Percentiles rank a stretch among this genome's conserved stretches.
phyloP scores from a whole-genome alignment of 768 basidiomycete genomes.

The Mycena sanguinolenta region DNA sequence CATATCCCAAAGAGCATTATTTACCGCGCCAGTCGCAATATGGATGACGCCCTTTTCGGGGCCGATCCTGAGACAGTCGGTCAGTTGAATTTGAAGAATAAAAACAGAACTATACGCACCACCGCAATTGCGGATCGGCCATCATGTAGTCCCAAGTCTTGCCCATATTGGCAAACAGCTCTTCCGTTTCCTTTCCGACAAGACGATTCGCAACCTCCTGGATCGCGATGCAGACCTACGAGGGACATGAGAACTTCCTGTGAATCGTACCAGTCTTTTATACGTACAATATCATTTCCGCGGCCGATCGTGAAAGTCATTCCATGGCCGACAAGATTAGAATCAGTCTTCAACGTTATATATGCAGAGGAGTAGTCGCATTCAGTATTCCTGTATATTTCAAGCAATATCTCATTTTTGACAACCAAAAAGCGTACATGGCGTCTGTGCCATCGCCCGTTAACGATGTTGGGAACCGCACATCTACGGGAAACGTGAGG shows the following conservation, averaged over 20 bases:
- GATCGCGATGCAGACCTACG: conserved; percentile 86
- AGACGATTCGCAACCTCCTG: conserved; percentile 84
- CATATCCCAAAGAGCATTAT: conserved; percentile 97
- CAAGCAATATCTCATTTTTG: not conserved
- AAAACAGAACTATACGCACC: conserved; percentile 61
- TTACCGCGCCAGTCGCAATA: conserved; percentile 88
- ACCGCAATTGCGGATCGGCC: conserved; percentile 91
- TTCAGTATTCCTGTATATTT: conserved; percentile 83
- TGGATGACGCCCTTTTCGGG: conserved; percentile 97
- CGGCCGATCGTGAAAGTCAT: conserved; percentile 97
- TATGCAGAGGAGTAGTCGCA: conserved; percentile 98
- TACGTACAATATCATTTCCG: conserved; percentile 89
- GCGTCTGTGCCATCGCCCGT: conserved; percentile 95
- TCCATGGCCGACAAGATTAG: conserved; percentile 86
- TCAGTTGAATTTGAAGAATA: not conserved
- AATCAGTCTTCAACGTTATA: conserved; percentile 81
- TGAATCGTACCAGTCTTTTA: not conserved
- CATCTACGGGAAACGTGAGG: conserved; percentile 62
- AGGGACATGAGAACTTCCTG: not conserved
- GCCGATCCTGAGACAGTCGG: conserved; percentile 72
- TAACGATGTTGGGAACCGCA: conserved; percentile 92
- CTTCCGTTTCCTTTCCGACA: conserved; percentile 84
- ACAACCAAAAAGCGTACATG: conserved; percentile 65
- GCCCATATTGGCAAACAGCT: conserved; percentile 92
- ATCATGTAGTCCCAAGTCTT: conserved; percentile 89